Base-by-base conservation (phyloP, 805 yeast species). In the Tetrapisispora iriomotensis region DNA sequence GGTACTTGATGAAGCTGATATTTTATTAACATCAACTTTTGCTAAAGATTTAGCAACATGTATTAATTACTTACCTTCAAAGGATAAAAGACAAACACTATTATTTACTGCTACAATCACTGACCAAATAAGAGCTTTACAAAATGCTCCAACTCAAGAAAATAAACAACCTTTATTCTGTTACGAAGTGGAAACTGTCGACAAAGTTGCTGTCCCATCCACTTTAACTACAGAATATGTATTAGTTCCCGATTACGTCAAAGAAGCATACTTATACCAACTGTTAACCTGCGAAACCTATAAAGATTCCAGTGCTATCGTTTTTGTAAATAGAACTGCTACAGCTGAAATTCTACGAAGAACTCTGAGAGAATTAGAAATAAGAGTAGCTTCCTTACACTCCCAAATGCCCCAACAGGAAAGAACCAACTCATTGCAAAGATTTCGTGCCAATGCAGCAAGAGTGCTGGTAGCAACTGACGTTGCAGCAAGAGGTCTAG, bases 401-500 rank as follows among this genome's bases (percentile, higher is more conserved):
- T 88, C 97, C 2, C 88, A 87, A 56, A 79, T 92, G 92, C 88
- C 90, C 0, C 99, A 92, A 63, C 63, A 71, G 22, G 97, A 92
- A 57, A 75, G 99, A 61, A 78, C 90, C 19, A 86, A 84, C 58
- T 84, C 96, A 0, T 66, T 92, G 40, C 97, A 88, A 47, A 70
- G 97, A 52, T 92, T 92, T 64, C 75, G 90, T 53, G 96, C 97
- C 0, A 82, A 84, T 40, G 96, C 95, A 3, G 97, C 97, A 0
- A 72, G 94, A 34, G 85, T 92, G 1, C 65, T 92, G 40, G 79
- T 92, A 14, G 96, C 97, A 7, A 92, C 99, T 0, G 98, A 92
- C 60, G 96, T 92, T 18, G 98, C 96, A 2, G 80, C 95, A 22
- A 77, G 98, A 74, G 98, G 98, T 60, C 72, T 92, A 47, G 98